phyloP scores from a whole-genome alignment of 805 yeast species.

The Candida chauliodis region DNA sequence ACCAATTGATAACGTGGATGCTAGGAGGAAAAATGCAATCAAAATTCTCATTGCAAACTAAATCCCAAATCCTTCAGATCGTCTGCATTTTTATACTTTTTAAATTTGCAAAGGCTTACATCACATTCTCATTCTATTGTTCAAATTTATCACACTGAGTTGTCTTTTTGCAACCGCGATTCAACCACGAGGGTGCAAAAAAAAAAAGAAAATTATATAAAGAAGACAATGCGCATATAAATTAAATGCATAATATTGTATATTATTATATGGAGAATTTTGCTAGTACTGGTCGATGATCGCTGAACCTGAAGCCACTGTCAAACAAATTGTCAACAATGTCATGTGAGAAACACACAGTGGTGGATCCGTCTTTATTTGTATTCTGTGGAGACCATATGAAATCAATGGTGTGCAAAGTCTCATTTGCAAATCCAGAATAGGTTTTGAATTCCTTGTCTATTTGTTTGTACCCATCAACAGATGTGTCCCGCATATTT shows the following conservation, averaged over 20 bases:
- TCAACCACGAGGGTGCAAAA: not conserved
- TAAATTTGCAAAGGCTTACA: too few species aligned
- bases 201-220: not conserved
- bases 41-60: too few species aligned
- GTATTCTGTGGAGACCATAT: conserved; percentile 28
- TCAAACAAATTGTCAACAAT: conserved; percentile 33
- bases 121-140: too few species aligned
- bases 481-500: conserved; percentile 15
- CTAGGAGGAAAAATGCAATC: not conserved
- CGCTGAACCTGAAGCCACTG: conserved; percentile 36
- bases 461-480: conserved; percentile 15
- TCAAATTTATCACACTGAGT: too few species aligned
- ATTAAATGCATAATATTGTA: not conserved
- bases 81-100: too few species aligned
- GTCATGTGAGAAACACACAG: conserved; percentile 22
- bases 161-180: not conserved
- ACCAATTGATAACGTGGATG: not conserved
- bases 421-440: conserved; percentile 12
- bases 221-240: not conserved
- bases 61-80: too few species aligned
- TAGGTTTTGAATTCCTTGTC: conserved; percentile 24
- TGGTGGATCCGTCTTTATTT: conserved; percentile 9
- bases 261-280: not conserved
- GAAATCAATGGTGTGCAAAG: conserved; percentile 37
- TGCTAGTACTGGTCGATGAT: conserved; percentile 42